Percentiles rank a stretch among this genome's conserved stretches.
Evolutionary conservation across 345 rosid genomes (phyloP).

Genomic region (Boechera retrofracta): DNA sequence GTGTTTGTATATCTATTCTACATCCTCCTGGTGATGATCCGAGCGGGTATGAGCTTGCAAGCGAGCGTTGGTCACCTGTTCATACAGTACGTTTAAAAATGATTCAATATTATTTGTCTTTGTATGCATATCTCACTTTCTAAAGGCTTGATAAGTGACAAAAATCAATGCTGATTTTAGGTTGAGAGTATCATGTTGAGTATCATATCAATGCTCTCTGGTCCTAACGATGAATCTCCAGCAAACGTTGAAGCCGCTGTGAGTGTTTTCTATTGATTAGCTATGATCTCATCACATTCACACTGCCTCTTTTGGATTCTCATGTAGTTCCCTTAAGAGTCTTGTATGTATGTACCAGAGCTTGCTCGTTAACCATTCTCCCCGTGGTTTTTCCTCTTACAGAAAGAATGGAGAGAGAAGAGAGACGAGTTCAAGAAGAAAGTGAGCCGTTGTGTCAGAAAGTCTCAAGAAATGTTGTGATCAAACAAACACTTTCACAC

Average conservation of each 20-base stretch:
- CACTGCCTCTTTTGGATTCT: neutral
- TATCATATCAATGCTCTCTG: slow-evolving; percentile 84
- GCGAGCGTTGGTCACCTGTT: slow-evolving; percentile 61
- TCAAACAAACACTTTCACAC: slow-evolving; percentile 6
- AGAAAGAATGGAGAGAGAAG: slow-evolving; percentile 80
- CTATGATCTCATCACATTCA: slow-evolving; percentile 27
- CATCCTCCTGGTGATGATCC: slow-evolving; percentile 74
- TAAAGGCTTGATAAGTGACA: neutral
- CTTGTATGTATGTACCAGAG: neutral
- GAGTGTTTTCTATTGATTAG: slow-evolving; percentile 34
- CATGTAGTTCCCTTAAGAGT: neutral
- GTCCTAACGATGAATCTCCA: slow-evolving; percentile 91
- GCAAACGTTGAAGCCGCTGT: slow-evolving; percentile 94
- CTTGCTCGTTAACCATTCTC: neutral
- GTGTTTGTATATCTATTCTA: slow-evolving; percentile 61
- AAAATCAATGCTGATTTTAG: slow-evolving; percentile 40
- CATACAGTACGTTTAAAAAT: slow-evolving; percentile 35
- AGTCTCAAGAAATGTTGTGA: slow-evolving; percentile 69
- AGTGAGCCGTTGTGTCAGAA: slow-evolving; percentile 71
- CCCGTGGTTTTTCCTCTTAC: neutral
- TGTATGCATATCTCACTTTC: neutral
- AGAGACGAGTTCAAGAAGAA: slow-evolving; percentile 74
- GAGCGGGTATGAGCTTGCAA: slow-evolving; percentile 61
- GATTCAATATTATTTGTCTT: neutral
- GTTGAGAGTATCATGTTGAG: slow-evolving; percentile 90